These are phyloP conservation scores for Russula vinacea DNA, from an alignment of 768 basidiomycete genomes.

Conservation along the genomic window DNA sequence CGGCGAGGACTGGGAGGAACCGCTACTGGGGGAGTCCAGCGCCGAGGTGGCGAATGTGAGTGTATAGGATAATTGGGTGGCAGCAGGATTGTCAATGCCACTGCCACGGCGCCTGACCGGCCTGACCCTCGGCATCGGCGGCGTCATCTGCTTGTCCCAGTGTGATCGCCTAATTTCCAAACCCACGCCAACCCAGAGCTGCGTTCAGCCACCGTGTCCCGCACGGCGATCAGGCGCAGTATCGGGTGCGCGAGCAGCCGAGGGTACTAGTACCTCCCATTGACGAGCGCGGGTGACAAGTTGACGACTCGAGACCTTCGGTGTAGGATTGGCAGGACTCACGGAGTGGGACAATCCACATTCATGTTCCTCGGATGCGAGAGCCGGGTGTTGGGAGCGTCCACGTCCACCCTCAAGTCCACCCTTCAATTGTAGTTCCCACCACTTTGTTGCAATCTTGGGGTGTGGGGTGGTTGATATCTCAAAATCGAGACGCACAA, in stretches of 20 bases:
- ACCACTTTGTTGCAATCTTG: conserved; percentile 5
- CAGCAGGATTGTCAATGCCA: too few species aligned
- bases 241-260: conserved; percentile 63
- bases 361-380: conserved; percentile 39
- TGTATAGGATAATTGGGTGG: too few species aligned
- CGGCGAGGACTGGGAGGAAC: too few species aligned
- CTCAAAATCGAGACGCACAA: too few species aligned
- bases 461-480: too few species aligned
- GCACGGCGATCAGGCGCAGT: conserved; percentile 46
- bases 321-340: conserved; percentile 60
- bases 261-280: conserved; percentile 83
- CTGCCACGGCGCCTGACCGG: too few species aligned
- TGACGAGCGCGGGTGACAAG: conserved; percentile 69
- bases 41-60: too few species aligned
- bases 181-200: conserved; percentile 42
- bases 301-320: conserved; percentile 57
- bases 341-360: conserved; percentile 49
- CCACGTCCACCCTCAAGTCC: conserved; percentile 32
- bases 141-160: neutral
- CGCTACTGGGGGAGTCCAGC: too few species aligned
- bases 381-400: conserved; percentile 32
- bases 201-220: conserved; percentile 56
- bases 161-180: conserved; percentile 32
- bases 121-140: neutral
- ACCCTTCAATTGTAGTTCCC: too few species aligned